Percentiles rank a stretch among this genome's conserved stretches.
phyloP scores from a whole-genome alignment of 2,329 filamentous ascomycete species.

The Dothistroma pini region DNA sequence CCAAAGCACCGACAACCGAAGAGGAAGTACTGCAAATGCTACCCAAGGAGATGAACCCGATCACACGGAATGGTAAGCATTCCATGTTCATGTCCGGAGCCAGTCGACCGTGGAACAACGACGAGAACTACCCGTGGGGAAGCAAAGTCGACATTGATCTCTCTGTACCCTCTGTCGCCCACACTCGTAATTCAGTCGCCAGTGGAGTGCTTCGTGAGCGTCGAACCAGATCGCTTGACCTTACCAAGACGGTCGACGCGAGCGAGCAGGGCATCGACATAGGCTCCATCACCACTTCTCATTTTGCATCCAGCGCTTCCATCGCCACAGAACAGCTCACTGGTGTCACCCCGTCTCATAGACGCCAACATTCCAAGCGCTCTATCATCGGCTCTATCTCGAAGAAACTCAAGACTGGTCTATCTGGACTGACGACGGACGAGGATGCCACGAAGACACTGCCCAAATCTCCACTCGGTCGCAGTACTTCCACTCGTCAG shows the following conservation, averaged over 20 bases:
- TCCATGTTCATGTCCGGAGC: constrained; percentile 36
- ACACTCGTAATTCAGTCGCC: constrained; percentile 30
- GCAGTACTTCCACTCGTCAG: constrained; percentile 15
- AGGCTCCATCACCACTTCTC: constrained; percentile 29
- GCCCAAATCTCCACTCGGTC: constrained; percentile 16
- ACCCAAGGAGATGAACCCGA: constrained; percentile 34
- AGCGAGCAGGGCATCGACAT: constrained; percentile 32
- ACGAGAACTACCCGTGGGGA: constrained; percentile 48
- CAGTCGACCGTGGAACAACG: constrained; percentile 46
- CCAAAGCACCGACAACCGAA: constrained; percentile 30
- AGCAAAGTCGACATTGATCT: constrained; percentile 41
- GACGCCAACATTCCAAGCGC: constrained; percentile 33
- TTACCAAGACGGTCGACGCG: constrained; percentile 19
- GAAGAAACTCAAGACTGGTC: constrained; percentile 30
- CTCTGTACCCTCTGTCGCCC: constrained; percentile 33
- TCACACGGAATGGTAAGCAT: constrained; percentile 31
- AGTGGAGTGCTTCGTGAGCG: constrained; percentile 29
- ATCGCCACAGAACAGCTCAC: constrained; percentile 34
- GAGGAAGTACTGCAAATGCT: constrained; percentile 32
- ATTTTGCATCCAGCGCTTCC: constrained; percentile 26
- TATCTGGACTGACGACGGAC: constrained; percentile 19
- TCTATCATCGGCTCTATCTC: constrained; percentile 37
- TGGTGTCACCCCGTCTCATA: constrained; percentile 26
- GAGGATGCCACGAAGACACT: constrained; percentile 19
- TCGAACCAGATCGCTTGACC: constrained; percentile 28